phyloP scores from a whole-genome alignment of 108 stramenopile genomes.

The Cyclotella choctawhatcheeana region DNA sequence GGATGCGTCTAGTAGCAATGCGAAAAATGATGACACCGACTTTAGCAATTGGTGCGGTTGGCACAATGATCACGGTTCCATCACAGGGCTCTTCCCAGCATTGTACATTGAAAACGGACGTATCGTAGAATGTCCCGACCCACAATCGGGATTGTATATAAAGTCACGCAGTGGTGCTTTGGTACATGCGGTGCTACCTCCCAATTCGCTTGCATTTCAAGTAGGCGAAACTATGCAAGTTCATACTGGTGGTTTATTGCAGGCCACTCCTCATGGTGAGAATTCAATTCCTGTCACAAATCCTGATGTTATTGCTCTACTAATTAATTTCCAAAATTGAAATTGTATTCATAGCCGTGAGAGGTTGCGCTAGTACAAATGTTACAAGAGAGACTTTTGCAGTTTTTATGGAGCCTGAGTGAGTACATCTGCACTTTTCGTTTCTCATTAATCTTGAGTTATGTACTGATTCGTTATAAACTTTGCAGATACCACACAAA shows the following conservation, averaged over 20 bases:
- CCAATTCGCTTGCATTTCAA: slow-evolving; percentile 83
- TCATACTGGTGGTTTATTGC: slow-evolving; percentile 87
- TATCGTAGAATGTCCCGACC: slow-evolving; percentile 50
- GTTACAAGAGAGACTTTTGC: slow-evolving; percentile 77
- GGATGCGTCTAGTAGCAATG: not conserved
- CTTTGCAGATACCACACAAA: slow-evolving; percentile 37
- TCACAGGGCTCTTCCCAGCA: slow-evolving; percentile 89
- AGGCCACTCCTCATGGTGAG: slow-evolving; percentile 92
- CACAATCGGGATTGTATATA: slow-evolving; percentile 84
- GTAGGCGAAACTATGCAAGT: slow-evolving; percentile 93
- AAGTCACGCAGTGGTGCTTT: slow-evolving; percentile 65
- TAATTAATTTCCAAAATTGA: not conserved
- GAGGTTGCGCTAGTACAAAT: slow-evolving; percentile 55
- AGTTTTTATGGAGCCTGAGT: slow-evolving; percentile 82
- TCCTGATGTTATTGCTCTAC: not conserved
- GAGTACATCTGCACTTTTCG: not conserved
- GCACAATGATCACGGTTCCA: slow-evolving; percentile 87
- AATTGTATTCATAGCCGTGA: slow-evolving; percentile 49
- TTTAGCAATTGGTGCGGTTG: slow-evolving; percentile 94
- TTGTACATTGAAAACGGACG: slow-evolving; percentile 72
- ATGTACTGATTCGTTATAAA: not conserved
- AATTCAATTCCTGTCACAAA: not conserved
- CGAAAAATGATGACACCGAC: slow-evolving; percentile 10
- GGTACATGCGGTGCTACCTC: slow-evolving; percentile 69
- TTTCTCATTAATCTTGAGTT: not conserved